Conservation (phyloP, 73 alveolate genomes). For the Tetrahymena borealis region DNA sequence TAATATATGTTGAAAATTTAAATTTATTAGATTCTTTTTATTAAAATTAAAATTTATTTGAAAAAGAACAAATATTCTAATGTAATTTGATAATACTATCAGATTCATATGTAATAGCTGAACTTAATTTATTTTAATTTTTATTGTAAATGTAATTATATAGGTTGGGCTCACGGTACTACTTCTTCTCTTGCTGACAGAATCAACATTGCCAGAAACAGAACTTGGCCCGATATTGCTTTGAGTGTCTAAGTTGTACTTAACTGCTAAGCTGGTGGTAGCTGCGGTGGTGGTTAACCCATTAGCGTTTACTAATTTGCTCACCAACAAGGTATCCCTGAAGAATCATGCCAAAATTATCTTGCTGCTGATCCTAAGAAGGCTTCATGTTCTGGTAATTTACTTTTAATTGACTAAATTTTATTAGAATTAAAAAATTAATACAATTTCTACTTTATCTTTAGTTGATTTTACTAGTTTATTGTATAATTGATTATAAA, state of each 20-base stretch:
- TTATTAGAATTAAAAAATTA: not conserved
- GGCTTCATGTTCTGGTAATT: constrained; percentile 38
- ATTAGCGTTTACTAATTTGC: constrained; percentile 63
- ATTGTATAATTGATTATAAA: too few relatives aligned
- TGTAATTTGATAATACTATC: too few relatives aligned
- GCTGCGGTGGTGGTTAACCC: constrained; percentile 72
- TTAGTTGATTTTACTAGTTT: too few relatives aligned
- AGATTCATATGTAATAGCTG: not conserved
- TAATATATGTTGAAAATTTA: too few relatives aligned
- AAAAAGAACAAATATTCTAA: too few relatives aligned
- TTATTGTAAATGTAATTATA: not conserved
- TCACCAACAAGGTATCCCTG: constrained; percentile 55
- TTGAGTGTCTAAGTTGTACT: constrained; percentile 55
- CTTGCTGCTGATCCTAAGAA: constrained; percentile 46
- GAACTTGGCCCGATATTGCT: constrained; percentile 47
- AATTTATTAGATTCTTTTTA: too few relatives aligned
- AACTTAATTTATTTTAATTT: too few relatives aligned
- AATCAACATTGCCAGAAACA: constrained; percentile 61
- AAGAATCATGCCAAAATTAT: constrained; percentile 59
- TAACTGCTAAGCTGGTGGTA: constrained; percentile 78
- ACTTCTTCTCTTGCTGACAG: constrained; percentile 77
- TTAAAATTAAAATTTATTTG: too few relatives aligned
- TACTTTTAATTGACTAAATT: too few relatives aligned
- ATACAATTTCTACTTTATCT: not conserved
- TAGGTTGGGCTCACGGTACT: constrained; percentile 81